Evolutionary conservation across 2,329 filamentous ascomycete species (phyloP).

Genomic region (Didymellaceae sp.): DNA sequence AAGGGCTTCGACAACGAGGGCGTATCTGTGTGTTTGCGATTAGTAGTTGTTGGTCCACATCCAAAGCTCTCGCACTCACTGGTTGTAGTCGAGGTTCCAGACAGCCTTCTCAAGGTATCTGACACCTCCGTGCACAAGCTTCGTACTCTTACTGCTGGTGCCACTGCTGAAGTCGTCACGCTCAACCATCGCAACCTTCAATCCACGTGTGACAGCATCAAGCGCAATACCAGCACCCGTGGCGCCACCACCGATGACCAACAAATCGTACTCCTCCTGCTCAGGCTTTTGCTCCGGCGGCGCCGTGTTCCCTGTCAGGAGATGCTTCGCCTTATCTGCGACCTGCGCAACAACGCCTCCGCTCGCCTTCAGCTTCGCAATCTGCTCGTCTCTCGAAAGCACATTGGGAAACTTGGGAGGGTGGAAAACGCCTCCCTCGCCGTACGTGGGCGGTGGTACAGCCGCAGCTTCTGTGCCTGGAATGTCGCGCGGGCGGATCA

Average conservation of each 20-base stretch:
- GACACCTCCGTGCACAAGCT: constrained; percentile 84
- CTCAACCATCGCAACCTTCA: constrained; percentile 82
- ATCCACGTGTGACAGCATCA: constrained; percentile 77
- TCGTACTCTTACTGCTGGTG: constrained; percentile 86
- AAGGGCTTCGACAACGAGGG: constrained; percentile 80
- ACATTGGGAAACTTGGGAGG: constrained; percentile 70
- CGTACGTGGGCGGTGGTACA: constrained; percentile 73
- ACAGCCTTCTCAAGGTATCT: constrained; percentile 87
- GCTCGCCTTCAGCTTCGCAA: constrained; percentile 64
- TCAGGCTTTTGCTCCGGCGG: constrained; percentile 38
- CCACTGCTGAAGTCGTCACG: constrained; percentile 83
- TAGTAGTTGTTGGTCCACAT: constrained; percentile 1
- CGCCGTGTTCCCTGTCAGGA: constrained; percentile 42
- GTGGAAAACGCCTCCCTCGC: constrained; percentile 70
- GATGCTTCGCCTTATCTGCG: constrained; percentile 51
- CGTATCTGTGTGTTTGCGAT: constrained; percentile 53
- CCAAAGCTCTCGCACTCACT: constrained; percentile 55
- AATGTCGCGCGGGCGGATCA: constrained; percentile 74
- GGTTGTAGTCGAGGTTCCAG: constrained; percentile 83
- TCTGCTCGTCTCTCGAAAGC: constrained; percentile 69
- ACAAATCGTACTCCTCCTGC: constrained; percentile 72
- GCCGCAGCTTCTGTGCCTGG: constrained; percentile 71
- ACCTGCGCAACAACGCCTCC: constrained; percentile 49
- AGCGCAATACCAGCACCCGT: constrained; percentile 82
- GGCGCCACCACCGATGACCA: constrained; percentile 80